Evolutionary conservation across 2,329 filamentous ascomycete species (phyloP).

Genomic region (Aspergillus floridensis): DNA sequence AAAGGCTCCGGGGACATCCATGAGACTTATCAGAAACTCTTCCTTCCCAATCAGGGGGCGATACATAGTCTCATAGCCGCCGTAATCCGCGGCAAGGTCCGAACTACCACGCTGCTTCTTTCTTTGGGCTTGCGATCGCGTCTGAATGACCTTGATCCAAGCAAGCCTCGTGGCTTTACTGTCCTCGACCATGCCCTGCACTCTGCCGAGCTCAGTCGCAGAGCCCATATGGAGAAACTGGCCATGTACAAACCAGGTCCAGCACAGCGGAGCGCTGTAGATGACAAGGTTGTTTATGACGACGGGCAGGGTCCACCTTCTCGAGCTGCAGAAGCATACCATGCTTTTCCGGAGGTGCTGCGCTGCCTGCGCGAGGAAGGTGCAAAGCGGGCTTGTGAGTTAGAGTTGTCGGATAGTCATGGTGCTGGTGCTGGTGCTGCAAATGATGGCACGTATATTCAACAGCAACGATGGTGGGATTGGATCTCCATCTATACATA

Average conservation of each 20-base stretch:
- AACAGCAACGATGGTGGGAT: conserved; percentile 15
- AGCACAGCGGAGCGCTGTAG: conserved; percentile 16
- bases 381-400: conserved; percentile 20
- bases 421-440: conserved; percentile 1
- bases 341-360: conserved; percentile 16
- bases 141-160: conserved; percentile 16
- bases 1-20: neutral
- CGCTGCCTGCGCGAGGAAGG: conserved; percentile 17
- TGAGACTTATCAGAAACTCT: conserved; percentile 18
- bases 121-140: conserved; percentile 15
- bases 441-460: neutral
- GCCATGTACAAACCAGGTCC: conserved; percentile 17
- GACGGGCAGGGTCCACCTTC: conserved; percentile 13
- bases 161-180: conserved; percentile 10
- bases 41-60: conserved; percentile 11
- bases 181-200: conserved; percentile 23
- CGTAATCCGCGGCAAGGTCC: conserved; percentile 15
- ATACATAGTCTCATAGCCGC: conserved; percentile 18
- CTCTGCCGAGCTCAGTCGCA: conserved; percentile 18
- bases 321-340: conserved; percentile 22
- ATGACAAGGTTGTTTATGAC: conserved; percentile 17
- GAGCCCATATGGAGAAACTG: conserved; percentile 18
- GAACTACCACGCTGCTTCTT: conserved; percentile 20
- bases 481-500: conserved; percentile 14
- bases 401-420: conserved; percentile 17